These are phyloP conservation scores for Pichia sp. DNA, from an alignment of 1,139 yeast species.

Conservation along the genomic window DNA sequence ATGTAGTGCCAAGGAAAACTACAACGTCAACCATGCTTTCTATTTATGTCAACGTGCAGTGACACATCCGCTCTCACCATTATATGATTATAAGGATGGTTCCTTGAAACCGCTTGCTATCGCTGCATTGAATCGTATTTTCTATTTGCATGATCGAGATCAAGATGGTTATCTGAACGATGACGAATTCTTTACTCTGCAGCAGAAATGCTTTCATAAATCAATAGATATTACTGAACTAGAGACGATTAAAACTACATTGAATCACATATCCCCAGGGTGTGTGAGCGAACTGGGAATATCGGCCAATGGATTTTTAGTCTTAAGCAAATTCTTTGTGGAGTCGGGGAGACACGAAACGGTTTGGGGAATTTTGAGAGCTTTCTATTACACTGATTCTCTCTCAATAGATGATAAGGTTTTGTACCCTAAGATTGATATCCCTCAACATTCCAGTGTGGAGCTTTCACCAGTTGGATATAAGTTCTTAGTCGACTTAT, in stretches of 20 bases:
- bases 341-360: slow-evolving; percentile 94
- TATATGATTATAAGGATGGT: slow-evolving; percentile 89
- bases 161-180: slow-evolving; percentile 79
- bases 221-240: slow-evolving; percentile 47
- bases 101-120: slow-evolving; percentile 70
- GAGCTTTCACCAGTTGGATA: slow-evolving; percentile 94
- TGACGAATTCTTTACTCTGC: slow-evolving; percentile 61
- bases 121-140: slow-evolving; percentile 71
- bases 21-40: slow-evolving; percentile 81
- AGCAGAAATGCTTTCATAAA: slow-evolving; percentile 66
- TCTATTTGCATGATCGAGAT: slow-evolving; percentile 79
- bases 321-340: slow-evolving; percentile 72
- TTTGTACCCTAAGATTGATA: slow-evolving; percentile 71
- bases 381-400: slow-evolving; percentile 88
- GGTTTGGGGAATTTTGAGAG: slow-evolving; percentile 85
- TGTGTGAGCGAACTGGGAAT: slow-evolving; percentile 39
- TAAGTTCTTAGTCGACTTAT: slow-evolving; percentile 82
- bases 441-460: slow-evolving; percentile 71
- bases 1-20: slow-evolving; percentile 72
- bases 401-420: slow-evolving; percentile 74
- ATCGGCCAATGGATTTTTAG: slow-evolving; percentile 67
- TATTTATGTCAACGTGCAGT: slow-evolving; percentile 90
- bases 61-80: slow-evolving; percentile 88
- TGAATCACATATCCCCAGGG: slow-evolving; percentile 26
- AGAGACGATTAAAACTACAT: slow-evolving; percentile 38